phyloP scores from a whole-genome alignment of 2,329 filamentous ascomycete genomes.

The Aquanectria penicillioides region DNA sequence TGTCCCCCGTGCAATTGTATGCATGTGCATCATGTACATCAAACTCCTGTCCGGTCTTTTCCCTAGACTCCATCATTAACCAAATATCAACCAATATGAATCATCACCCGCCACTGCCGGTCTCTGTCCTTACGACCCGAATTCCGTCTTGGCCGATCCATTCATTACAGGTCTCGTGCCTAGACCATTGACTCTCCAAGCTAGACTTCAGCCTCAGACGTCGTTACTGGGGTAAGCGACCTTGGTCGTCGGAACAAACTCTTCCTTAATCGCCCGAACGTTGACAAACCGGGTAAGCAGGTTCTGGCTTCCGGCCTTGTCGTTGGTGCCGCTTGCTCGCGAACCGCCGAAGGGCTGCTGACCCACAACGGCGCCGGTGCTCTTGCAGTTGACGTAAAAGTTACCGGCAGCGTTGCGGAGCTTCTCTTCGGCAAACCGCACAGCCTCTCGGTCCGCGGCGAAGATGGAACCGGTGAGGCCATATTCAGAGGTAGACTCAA shows the following conservation, averaged over 20 bases:
- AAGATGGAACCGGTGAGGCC: conserved; percentile 82
- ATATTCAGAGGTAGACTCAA: conserved; percentile 80
- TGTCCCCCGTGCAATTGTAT: conserved; percentile 3
- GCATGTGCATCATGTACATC: conserved; percentile 14
- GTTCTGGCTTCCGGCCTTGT: conserved; percentile 76
- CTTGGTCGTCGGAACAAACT: conserved; percentile 71
- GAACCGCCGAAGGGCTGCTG: conserved; percentile 79
- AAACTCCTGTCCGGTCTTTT: conserved; percentile 17
- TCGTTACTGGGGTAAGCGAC: conserved; percentile 80
- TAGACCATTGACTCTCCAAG: neutral
- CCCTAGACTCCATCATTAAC: conserved; percentile 18
- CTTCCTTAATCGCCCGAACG: conserved; percentile 77
- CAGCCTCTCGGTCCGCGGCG: conserved; percentile 71
- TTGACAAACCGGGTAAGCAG: conserved; percentile 74
- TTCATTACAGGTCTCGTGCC: neutral
- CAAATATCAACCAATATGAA: conserved; percentile 6
- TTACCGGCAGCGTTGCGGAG: conserved; percentile 81
- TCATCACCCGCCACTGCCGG: neutral
- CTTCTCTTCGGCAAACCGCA: conserved; percentile 75
- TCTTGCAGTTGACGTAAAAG: conserved; percentile 90
- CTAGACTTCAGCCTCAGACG: conserved; percentile 48
- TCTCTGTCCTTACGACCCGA: neutral
- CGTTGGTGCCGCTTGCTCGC: conserved; percentile 75
- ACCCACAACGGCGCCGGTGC: conserved; percentile 76
- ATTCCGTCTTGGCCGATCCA: neutral